These are phyloP conservation scores for Russula sp. DNA, from an alignment of 768 basidiomycete species.

Conservation along the genomic window DNA sequence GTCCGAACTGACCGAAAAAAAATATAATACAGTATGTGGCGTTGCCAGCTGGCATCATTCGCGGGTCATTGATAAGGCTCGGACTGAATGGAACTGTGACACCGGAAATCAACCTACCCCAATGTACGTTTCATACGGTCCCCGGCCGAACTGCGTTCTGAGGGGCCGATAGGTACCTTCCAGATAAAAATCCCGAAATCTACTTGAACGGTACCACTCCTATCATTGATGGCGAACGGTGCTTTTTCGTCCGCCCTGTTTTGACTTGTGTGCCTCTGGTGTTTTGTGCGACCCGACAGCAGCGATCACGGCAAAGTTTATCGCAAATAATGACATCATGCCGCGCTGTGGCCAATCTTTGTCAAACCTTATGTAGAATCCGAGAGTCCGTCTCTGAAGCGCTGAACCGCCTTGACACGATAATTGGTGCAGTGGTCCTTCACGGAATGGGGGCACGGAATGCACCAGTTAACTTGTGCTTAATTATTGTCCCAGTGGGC, in stretches of 20 bases:
- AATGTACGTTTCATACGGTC: slow-evolving; percentile 51
- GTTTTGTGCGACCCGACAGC: background rate
- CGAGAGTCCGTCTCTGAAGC: background rate
- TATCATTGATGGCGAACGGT: background rate
- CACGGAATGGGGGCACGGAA: background rate
- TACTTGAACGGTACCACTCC: slow-evolving; percentile 27
- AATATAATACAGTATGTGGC: slow-evolving; percentile 58
- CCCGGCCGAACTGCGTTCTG: background rate
- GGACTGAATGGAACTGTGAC: slow-evolving; percentile 71
- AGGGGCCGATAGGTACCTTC: slow-evolving; percentile 56
- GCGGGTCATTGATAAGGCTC: slow-evolving; percentile 72
- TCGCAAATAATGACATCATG: background rate
- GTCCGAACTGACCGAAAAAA: background rate
- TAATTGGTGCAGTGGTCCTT: background rate
- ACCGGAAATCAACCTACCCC: slow-evolving; percentile 79
- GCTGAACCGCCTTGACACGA: background rate
- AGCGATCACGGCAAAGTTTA: background rate
- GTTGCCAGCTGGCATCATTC: slow-evolving; percentile 78
- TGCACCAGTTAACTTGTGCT: background rate
- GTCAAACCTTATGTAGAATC: background rate
- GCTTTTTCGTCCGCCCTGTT: background rate
- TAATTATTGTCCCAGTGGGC: background rate
- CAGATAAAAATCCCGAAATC: slow-evolving; percentile 76
- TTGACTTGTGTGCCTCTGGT: background rate
- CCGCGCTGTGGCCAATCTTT: background rate